These are phyloP conservation scores for Digitaria exilis DNA, from an alignment of 202 grass and related monocot species.

Conservation along the genomic window DNA sequence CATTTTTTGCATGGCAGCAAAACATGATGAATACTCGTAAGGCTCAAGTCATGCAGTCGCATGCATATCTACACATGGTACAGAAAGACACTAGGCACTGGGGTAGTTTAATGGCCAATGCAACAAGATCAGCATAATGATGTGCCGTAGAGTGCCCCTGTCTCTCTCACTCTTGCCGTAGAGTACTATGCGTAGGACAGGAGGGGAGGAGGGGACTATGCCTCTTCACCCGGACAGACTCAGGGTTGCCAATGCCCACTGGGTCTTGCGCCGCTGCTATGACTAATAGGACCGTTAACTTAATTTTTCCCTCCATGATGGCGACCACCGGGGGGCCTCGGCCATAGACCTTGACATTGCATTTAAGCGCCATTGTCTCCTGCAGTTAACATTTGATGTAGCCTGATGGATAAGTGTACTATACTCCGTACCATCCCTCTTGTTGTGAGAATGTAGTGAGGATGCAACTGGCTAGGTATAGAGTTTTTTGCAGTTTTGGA, in stretches of 20 bases:
- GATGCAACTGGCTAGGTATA: conserved; percentile 5
- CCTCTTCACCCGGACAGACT: neutral
- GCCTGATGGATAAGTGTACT: conserved; percentile 5
- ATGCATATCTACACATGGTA: neutral
- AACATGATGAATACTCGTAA: neutral
- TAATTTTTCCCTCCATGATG: conserved; percentile 31
- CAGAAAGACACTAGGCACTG: conserved; percentile 16
- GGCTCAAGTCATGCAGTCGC: neutral
- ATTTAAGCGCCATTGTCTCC: conserved; percentile 38
- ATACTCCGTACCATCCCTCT: neutral
- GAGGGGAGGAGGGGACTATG: neutral
- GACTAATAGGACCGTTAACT: conserved; percentile 30
- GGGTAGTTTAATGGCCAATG: conserved; percentile 22
- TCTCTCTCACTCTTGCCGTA: neutral
- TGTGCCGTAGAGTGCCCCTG: neutral
- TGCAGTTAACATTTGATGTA: conserved; percentile 46
- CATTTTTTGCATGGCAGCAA: neutral
- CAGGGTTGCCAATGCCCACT: neutral
- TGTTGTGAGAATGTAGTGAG: conserved; percentile 1
- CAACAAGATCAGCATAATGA: neutral
- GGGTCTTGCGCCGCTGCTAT: conserved; percentile 4
- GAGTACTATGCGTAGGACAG: neutral
- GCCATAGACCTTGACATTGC: conserved; percentile 23
- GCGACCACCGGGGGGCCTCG: conserved; percentile 12
- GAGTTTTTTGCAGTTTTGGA: neutral